Evolutionary conservation across 2,329 filamentous ascomycete species (phyloP).

Genomic region (Beauveria sp.): DNA sequence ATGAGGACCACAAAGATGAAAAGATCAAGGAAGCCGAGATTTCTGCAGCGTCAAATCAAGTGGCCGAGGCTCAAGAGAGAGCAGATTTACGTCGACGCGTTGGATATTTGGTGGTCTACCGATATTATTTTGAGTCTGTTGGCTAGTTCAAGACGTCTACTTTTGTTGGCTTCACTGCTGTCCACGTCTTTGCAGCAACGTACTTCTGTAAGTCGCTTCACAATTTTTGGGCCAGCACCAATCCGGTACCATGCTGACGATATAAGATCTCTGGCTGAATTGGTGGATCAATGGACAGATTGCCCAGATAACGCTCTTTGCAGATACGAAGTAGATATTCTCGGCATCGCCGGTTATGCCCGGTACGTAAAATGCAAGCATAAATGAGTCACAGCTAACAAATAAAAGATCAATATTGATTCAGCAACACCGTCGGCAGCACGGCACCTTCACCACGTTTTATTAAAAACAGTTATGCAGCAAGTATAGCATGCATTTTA

Average conservation of each 20-base stretch:
- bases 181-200: conserved; percentile 16
- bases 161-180: conserved; percentile 6
- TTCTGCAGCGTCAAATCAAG: neutral
- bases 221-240: neutral
- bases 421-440: conserved; percentile 21
- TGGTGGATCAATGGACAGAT: conserved; percentile 19
- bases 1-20: neutral
- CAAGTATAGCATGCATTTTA: neutral
- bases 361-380: neutral
- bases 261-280: conserved; percentile 19
- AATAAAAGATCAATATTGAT: neutral
- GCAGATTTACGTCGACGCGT: conserved; percentile 8
- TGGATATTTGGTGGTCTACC: conserved; percentile 15
- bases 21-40: neutral
- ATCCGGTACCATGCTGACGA: neutral
- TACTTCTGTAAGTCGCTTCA: conserved; percentile 14
- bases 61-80: neutral
- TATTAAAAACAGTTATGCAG: conserved; percentile 24
- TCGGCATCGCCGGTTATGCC: conserved; percentile 14
- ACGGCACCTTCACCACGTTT: conserved; percentile 15
- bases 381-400: neutral
- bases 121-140: conserved; percentile 16
- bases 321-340: conserved; percentile 12
- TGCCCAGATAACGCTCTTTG: conserved; percentile 14
- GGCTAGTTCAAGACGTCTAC: conserved; percentile 9